Percentiles rank a stretch among this genome's conserved stretches.
Conservation (phyloP, 2,329 filamentous ascomycete genomes). For the Cytospora leucostoma region DNA sequence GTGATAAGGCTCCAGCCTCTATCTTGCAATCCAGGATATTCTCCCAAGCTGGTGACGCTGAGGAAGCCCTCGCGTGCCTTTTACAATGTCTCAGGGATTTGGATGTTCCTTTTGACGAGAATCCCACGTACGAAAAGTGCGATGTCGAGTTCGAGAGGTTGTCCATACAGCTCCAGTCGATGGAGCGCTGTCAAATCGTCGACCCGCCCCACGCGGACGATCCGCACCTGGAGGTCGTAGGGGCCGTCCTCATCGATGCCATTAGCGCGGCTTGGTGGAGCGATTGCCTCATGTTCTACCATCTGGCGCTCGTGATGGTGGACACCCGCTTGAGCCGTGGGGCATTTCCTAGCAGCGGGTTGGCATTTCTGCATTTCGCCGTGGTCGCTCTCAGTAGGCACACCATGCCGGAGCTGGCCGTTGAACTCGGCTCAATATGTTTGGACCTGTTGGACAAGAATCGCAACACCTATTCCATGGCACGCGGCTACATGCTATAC, state of each 20-base stretch:
- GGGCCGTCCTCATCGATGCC: conserved; percentile 70
- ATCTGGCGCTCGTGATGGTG: conserved; percentile 67
- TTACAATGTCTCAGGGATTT: conserved; percentile 71
- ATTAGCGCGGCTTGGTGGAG: conserved; percentile 74
- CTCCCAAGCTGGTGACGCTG: conserved; percentile 71
- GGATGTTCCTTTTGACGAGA: conserved; percentile 64
- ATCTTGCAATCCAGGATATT: conserved; percentile 80
- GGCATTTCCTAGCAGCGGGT: conserved; percentile 68
- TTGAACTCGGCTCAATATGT: conserved; percentile 63
- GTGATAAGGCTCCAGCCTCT: conserved; percentile 82
- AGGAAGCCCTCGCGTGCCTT: conserved; percentile 68
- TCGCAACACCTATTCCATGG: conserved; percentile 65
- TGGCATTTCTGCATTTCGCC: conserved; percentile 68
- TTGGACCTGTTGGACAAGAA: conserved; percentile 65
- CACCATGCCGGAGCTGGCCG: conserved; percentile 67
- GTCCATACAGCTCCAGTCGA: conserved; percentile 59
- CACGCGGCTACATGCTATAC: conserved; percentile 69
- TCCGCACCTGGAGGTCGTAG: conserved; percentile 61
- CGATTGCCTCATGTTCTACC: conserved; percentile 71
- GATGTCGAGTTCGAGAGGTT: conserved; percentile 71
- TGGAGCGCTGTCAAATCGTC: conserved; percentile 52
- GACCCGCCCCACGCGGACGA: conserved; percentile 49
- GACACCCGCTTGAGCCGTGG: conserved; percentile 65
- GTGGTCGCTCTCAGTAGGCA: conserved; percentile 70
- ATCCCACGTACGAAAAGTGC: conserved; percentile 73